Evolutionary conservation across 768 basidiomycete species (phyloP).

Genomic region (Coprinellus aureogranulatus): DNA sequence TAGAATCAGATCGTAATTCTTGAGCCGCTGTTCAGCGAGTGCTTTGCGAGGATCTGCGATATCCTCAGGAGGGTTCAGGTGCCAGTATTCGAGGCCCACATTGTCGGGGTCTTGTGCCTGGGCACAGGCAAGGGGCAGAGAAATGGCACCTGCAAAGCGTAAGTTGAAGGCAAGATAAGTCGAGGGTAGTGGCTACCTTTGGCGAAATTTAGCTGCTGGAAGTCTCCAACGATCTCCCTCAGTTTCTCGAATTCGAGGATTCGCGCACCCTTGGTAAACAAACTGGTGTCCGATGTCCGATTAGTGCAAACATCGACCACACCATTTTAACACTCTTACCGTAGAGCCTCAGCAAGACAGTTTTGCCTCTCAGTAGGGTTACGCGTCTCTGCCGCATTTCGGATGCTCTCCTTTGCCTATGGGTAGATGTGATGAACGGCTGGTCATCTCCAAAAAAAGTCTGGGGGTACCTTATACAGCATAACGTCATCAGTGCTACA

Average conservation of each 20-base stretch:
- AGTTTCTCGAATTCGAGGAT: conserved; percentile 83
- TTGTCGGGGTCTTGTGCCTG: conserved; percentile 73
- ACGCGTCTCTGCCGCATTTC: conserved; percentile 81
- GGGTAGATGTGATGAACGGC: not conserved
- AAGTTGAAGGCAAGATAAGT: not conserved
- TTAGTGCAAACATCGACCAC: conserved; percentile 7
- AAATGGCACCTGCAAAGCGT: conserved; percentile 59
- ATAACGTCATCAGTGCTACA: conserved; percentile 98
- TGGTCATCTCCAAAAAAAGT: not conserved
- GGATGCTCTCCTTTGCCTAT: conserved; percentile 90
- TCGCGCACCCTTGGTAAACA: conserved; percentile 86
- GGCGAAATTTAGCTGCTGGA: conserved; percentile 79
- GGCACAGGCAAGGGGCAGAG: conserved; percentile 83
- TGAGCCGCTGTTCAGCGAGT: conserved; percentile 58
- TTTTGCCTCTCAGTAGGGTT: conserved; percentile 73
- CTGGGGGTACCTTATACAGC: conserved; percentile 76
- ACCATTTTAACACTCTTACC: conserved; percentile 44
- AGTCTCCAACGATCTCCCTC: conserved; percentile 85
- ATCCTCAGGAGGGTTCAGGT: conserved; percentile 51
- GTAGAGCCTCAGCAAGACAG: conserved; percentile 80
- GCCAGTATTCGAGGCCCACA: conserved; percentile 75
- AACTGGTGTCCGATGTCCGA: conserved; percentile 40
- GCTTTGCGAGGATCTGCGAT: conserved; percentile 52
- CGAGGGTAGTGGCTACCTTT: conserved; percentile 49
- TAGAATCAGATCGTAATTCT: conserved; percentile 81